These are phyloP conservation scores for Neofusicoccum ribis DNA, from an alignment of 2,329 filamentous ascomycete species.

Conservation along the genomic window DNA sequence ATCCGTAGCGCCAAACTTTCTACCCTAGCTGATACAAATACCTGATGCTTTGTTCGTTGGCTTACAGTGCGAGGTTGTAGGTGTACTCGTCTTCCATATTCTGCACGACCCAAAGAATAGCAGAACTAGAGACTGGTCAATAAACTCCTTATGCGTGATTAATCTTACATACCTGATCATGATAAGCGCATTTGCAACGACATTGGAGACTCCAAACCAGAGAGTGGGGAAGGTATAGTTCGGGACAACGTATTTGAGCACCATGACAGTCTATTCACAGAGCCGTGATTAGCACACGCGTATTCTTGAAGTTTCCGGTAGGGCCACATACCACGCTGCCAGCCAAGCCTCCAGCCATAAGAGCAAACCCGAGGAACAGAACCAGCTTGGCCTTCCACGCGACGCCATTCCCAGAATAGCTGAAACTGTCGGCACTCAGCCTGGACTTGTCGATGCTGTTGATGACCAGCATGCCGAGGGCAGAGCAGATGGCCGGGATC, in stretches of 20 bases:
- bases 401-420: constrained; percentile 64
- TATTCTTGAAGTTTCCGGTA: background rate
- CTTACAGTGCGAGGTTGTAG: constrained; percentile 64
- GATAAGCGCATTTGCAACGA: constrained; percentile 63
- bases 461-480: constrained; percentile 70
- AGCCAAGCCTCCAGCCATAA: constrained; percentile 67
- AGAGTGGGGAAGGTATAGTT: constrained; percentile 61
- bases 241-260: constrained; percentile 66
- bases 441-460: constrained; percentile 70
- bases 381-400: constrained; percentile 71
- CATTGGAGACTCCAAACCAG: constrained; percentile 68
- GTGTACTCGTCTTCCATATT: constrained; percentile 74
- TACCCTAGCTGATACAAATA: background rate
- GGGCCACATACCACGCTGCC: constrained; percentile 57
- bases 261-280: constrained; percentile 56
- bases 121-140: constrained; percentile 49
- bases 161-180: constrained; percentile 63
- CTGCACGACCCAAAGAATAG: constrained; percentile 69
- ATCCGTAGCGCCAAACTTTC: background rate
- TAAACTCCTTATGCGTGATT: background rate
- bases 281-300: background rate
- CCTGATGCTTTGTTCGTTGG: background rate
- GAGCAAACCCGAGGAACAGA: constrained; percentile 68
- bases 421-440: constrained; percentile 63
- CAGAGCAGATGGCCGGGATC: constrained; percentile 70